These are phyloP conservation scores for Rhododendron ferrugineum DNA, from an alignment of 148 eudicot genomes.

Conservation along the genomic window DNA sequence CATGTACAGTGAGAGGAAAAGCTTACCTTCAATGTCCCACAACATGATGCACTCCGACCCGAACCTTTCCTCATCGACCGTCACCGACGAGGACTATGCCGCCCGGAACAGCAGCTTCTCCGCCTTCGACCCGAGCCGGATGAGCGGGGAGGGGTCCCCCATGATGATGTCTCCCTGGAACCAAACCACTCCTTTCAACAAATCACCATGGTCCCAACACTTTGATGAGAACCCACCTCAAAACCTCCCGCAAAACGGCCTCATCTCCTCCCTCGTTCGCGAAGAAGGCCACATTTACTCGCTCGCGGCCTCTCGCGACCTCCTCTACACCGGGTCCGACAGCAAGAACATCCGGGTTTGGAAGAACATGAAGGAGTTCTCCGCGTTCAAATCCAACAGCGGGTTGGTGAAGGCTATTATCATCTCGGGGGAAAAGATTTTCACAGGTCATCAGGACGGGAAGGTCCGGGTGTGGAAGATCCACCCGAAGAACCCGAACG, in stretches of 20 bases:
- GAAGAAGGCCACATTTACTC: conserved; percentile 57
- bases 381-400: conserved; percentile 48
- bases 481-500: conserved; percentile 21
- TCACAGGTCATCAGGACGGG: conserved; percentile 55
- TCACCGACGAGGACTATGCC: neutral
- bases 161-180: conserved; percentile 63
- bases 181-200: conserved; percentile 19
- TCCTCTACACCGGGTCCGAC: conserved; percentile 47
- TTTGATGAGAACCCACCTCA: neutral
- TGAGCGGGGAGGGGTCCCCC: conserved; percentile 44
- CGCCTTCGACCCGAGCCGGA: conserved; percentile 28
- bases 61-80: conserved; percentile 18
- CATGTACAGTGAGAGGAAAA: neutral
- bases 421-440: conserved; percentile 36
- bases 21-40: conserved; percentile 6
- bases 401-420: conserved; percentile 48
- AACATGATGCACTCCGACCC: conserved; percentile 28
- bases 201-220: conserved; percentile 19
- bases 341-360: conserved; percentile 55
- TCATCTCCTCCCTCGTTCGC: conserved; percentile 42
- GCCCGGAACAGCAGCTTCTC: conserved; percentile 33
- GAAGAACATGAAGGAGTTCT: conserved; percentile 37
- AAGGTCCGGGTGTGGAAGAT: conserved; percentile 45
- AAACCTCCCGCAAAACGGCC: conserved; percentile 28
- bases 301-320: conserved; percentile 26